These are phyloP conservation scores for Torulaspora franciscae DNA, from an alignment of 805 yeast genomes.

Conservation along the genomic window DNA sequence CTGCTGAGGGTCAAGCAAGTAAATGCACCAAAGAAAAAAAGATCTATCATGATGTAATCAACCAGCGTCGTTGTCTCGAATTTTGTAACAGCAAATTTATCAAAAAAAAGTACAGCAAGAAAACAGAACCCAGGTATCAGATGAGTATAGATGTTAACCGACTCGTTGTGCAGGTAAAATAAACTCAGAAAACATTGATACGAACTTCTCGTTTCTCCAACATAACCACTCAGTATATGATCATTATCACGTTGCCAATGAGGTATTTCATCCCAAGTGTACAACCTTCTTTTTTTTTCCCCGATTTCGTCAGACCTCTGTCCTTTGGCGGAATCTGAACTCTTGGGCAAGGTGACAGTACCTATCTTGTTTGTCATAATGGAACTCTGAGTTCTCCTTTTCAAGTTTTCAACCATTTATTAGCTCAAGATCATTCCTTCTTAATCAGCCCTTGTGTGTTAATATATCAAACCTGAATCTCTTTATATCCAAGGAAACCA, in stretches of 20 bases:
- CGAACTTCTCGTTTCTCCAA: constrained; percentile 49
- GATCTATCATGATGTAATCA: constrained; percentile 34
- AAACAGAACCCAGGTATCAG: constrained; percentile 40
- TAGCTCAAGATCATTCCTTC: neutral
- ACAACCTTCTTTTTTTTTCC: constrained; percentile 14
- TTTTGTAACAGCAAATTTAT: constrained; percentile 33
- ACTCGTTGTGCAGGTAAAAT: constrained; percentile 61
- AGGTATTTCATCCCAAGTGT: constrained; percentile 48
- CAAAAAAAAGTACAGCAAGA: constrained; percentile 21
- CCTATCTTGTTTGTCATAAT: neutral
- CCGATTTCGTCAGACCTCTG: neutral
- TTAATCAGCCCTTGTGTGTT: neutral
- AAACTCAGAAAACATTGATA: constrained; percentile 45
- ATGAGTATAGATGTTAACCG: constrained; percentile 69
- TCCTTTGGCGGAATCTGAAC: neutral
- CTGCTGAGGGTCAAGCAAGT: constrained; percentile 60
- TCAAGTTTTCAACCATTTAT: constrained; percentile 3
- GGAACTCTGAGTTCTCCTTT: constrained; percentile 5
- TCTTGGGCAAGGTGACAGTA: neutral
- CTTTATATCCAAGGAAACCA: neutral
- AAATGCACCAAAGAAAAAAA: constrained; percentile 50
- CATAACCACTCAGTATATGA: constrained; percentile 58
- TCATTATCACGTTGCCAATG: constrained; percentile 74
- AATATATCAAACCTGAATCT: neutral
- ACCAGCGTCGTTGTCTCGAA: constrained; percentile 43